Evolutionary conservation across 129 eudicot genomes (phyloP).

Genomic region (Lactuca sativa): DNA sequence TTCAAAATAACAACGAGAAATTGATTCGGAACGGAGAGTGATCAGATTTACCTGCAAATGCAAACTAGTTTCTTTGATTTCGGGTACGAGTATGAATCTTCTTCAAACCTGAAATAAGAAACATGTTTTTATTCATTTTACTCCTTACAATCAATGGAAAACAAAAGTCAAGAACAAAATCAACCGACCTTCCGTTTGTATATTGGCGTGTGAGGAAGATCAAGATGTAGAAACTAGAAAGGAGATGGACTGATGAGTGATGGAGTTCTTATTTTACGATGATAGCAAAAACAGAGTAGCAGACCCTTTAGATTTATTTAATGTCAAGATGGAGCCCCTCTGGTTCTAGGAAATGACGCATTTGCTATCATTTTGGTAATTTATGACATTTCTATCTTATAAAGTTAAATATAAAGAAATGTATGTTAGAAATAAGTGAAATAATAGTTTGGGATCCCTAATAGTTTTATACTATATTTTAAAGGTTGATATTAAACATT

Average conservation of each 20-base stretch:
- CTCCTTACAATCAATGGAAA: neutral
- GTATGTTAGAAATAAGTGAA: no score
- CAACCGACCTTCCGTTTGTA: constrained; percentile 15
- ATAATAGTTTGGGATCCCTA: no score
- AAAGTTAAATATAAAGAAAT: no score
- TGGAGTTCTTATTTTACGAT: neutral
- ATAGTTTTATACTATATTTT: no score
- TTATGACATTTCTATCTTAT: no score
- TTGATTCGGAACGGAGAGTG: neutral
- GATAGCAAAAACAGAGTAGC: neutral
- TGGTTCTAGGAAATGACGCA: neutral
- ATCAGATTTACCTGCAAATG: neutral
- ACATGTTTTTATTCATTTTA: neutral
- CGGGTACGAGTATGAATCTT: neutral
- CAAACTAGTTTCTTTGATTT: constrained; percentile 6
- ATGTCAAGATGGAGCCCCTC: neutral
- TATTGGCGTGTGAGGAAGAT: constrained; percentile 1
- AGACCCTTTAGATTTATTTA: neutral
- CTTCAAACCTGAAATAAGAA: constrained; percentile 27
- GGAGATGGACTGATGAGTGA: neutral
- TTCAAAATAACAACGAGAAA: neutral
- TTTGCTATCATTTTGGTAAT: no score
- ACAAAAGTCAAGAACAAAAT: neutral
- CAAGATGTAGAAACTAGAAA: neutral
- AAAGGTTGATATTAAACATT: no score